Evolutionary conservation across 306 rosid genomes (phyloP).

Genomic region (Quercus glauca): DNA sequence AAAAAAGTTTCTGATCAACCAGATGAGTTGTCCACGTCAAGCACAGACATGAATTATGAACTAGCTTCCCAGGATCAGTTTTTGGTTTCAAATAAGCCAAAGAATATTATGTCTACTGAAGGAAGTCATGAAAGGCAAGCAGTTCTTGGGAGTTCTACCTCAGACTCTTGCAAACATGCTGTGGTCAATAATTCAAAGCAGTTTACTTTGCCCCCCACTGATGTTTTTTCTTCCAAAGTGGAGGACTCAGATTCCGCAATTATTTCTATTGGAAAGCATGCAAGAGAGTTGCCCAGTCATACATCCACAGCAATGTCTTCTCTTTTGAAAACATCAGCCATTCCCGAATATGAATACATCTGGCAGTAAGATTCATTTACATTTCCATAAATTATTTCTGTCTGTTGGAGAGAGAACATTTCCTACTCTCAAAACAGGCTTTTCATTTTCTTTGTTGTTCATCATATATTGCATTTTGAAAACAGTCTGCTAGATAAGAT

Average conservation of each 20-base stretch:
- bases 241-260: constrained; percentile 32
- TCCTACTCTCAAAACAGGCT: not conserved
- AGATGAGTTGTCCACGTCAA: constrained; percentile 43
- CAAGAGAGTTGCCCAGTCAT: constrained; percentile 37
- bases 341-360: constrained; percentile 74
- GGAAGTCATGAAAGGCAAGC: constrained; percentile 37
- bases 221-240: constrained; percentile 32
- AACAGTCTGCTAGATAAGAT: constrained; percentile 18
- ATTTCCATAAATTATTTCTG: constrained; percentile 19
- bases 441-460: constrained; percentile 14
- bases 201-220: constrained; percentile 25
- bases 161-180: constrained; percentile 31
- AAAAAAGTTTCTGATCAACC: constrained; percentile 48
- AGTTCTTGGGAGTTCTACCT: constrained; percentile 30
- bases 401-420: not conserved
- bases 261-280: constrained; percentile 39
- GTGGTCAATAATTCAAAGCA: constrained; percentile 36
- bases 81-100: constrained; percentile 37
- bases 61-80: constrained; percentile 40
- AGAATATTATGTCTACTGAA: constrained; percentile 41
- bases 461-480: constrained; percentile 14
- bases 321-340: constrained; percentile 43
- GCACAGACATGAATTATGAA: constrained; percentile 45
- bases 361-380: constrained; percentile 76
- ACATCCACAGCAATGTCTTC: constrained; percentile 29